A percentile compares a stretch with the other conserved stretches of the same genome.
Evolutionary conservation across 106 monocot species (phyloP).

Genomic region (Dioscorea dumetorum): DNA sequence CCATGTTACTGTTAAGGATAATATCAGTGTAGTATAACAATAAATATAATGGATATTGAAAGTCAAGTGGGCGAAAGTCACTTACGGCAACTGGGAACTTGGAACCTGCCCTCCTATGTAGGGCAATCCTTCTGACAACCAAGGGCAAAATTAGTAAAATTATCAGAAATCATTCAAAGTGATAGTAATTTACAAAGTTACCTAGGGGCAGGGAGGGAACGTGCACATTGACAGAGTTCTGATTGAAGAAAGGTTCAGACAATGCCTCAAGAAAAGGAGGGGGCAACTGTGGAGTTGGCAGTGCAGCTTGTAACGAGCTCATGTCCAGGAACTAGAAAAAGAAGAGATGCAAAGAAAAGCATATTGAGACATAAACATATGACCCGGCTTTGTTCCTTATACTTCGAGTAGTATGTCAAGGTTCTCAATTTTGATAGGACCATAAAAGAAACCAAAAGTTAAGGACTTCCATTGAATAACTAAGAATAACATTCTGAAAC

Average conservation of each 20-base stretch:
- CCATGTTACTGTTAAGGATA: constrained; percentile 18
- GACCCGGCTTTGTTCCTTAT: too few relatives aligned
- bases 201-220: constrained; percentile 31
- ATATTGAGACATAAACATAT: too few relatives aligned
- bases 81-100: constrained; percentile 34
- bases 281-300: constrained; percentile 28
- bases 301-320: constrained; percentile 31
- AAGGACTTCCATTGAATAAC: too few relatives aligned
- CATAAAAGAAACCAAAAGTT: too few relatives aligned
- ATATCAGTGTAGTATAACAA: too few relatives aligned
- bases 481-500: too few relatives aligned
- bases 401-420: too few relatives aligned
- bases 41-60: too few relatives aligned
- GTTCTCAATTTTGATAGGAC: too few relatives aligned
- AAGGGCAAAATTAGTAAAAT: neutral
- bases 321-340: constrained; percentile 30
- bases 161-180: neutral
- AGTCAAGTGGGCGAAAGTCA: neutral
- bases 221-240: constrained; percentile 18
- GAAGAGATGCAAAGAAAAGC: too few relatives aligned
- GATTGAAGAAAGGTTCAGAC: constrained; percentile 36
- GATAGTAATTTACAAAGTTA: constrained; percentile 8
- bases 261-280: constrained; percentile 23
- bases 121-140: constrained; percentile 11
- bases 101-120: constrained; percentile 15